Evolutionary conservation across 2,329 filamentous ascomycete species (phyloP).

Genomic region (Colletotrichum melonis): DNA sequence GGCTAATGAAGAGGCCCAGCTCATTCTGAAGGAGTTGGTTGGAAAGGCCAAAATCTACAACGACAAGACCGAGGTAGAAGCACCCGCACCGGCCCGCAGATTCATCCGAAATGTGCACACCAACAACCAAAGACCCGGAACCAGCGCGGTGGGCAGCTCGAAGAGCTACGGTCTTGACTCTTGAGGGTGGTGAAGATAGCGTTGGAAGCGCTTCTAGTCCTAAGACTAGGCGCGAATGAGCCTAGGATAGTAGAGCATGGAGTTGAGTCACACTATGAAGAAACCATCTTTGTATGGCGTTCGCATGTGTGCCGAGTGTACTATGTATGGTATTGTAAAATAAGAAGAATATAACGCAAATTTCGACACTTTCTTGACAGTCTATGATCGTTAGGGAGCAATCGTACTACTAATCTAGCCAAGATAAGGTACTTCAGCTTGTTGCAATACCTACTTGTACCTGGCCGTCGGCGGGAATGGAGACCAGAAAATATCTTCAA

Average conservation of each 20-base stretch:
- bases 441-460: not conserved
- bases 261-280: not conserved
- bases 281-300: not conserved
- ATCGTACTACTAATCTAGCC: not conserved
- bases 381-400: not conserved
- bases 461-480: too few relatives aligned
- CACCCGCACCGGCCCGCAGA: not conserved
- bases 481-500: not conserved
- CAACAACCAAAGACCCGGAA: not conserved
- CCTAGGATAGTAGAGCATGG: not conserved
- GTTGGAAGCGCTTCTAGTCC: not conserved
- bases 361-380: not conserved
- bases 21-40: constrained; percentile 60
- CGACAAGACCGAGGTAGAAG: constrained; percentile 33
- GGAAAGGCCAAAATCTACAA: constrained; percentile 49
- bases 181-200: constrained; percentile 17
- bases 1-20: constrained; percentile 48
- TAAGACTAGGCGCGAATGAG: not conserved
- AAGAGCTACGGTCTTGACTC: constrained; percentile 51
- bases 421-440: not conserved
- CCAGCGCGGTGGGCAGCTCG: constrained; percentile 47
- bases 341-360: constrained; percentile 28
- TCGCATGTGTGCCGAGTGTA: constrained; percentile 19
- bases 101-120: not conserved
- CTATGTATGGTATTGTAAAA: constrained; percentile 33